Evolutionary conservation across 257 asterid species (phyloP), one percentile per base, ranked within the genome.

Genomic region (Solanum okadae): DNA sequence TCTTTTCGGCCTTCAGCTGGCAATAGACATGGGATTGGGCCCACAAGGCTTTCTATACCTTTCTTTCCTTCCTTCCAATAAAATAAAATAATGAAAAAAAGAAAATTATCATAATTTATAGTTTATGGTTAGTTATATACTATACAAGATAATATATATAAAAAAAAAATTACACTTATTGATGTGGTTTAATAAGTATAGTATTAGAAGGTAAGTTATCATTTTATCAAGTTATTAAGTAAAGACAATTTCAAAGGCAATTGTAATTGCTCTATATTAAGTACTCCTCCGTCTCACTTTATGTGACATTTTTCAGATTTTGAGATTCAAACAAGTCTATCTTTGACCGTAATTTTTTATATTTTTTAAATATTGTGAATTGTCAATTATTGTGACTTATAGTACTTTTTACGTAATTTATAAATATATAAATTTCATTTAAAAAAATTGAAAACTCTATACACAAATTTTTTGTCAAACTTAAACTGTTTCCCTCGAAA

Each of bases 1-100:
- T 88, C 90, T 89, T 95, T 94, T 90, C 93, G 93, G 93, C 94
- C 89, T 93, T 96, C 94, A 92, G 90, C 92, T 91, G 93, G 91
- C 91, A 90, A 90, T 92, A 89, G 90, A 89, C 89, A 87, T 84
- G 67, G 89, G 77, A 18, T 31, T 78, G 93, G 96, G 16, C 95
- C 98, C 96, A 92, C 94, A 37, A 20, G 16, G 18, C 42, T 29
- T 81, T 81, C 70, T 49, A 49, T 81, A 81, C 70, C 70, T 46
- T 81, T 81, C 86, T 46, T 81, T 20, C 86, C 2, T 46, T 81
- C 86, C 86, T 81, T 81, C 68, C 85, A 16, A 78, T 23, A 16
- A 38, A 59, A 65, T 11, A 16, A 52, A 67, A 67, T 61, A 68
- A 68, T 27, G 4, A 27, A 13, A 46, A 46, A 27, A 44, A 44